Base-by-base conservation (phyloP, 2,329 filamentous ascomycete genomes). In the Emmonsiellopsis sp. region DNA sequence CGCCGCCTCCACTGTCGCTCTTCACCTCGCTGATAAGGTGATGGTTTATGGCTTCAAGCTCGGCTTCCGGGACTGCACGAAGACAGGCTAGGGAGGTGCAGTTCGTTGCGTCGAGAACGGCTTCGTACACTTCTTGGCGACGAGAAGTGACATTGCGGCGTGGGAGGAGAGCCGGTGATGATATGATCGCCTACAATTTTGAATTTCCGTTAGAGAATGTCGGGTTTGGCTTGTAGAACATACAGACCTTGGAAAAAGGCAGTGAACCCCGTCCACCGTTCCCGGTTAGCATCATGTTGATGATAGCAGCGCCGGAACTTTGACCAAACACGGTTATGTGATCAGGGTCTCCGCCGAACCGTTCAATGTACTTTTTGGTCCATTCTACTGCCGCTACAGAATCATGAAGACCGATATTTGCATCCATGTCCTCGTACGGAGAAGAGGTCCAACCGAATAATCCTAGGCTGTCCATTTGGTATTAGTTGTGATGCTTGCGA, bases 261-360 rank as follows among this genome's bases (percentile, higher is more conserved):
- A 51, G 17, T 13, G 3, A 4, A 13, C 49, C 49, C 10, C 13
- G 8, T 31, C 49, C 49, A n/a, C 49, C 49, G 33, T 51, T 27
- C n/a, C 39, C 13, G 13, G 55, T 72, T 0, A 76, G 76, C 67
- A 78, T 71, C 33, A 81, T 74, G 14, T 77, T 71, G 10, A 79
- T 75, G 0, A 78, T 80, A 32, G 79, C 79, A 32, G 80, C 81
- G 17, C 82, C 77, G 2, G 77, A 75, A 36, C 70, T 74, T 48
- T 72, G 71, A 4, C 76, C 76, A 14, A 70, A 69, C 51, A 77
- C 75, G 3, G 73, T 75, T 31, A 77, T 71, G 37, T 62, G 65
- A 44, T 68, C 63, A 0, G 74, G 72, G 53, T 78, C 74, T 10
- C 76, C 76, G 9, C 75, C 75, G 53, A 77, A 78, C 5, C 62